Evolutionary conservation across 1,139 yeast genomes (phyloP), one percentile per base, ranked within the genome.

Genomic region (Spathaspora sp.): DNA sequence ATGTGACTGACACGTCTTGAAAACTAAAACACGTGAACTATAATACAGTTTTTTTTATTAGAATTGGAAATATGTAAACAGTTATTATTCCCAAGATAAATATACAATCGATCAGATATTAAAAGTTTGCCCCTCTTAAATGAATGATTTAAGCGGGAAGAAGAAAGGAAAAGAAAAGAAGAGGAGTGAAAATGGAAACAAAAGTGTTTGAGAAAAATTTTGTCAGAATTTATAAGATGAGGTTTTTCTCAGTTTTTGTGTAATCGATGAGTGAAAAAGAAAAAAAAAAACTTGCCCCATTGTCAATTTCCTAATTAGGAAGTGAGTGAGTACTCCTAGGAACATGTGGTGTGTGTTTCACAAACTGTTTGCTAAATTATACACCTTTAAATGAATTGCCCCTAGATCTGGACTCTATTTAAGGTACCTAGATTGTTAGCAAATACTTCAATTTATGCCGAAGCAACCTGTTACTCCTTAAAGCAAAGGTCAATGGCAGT

Each of bases 131-230:
- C 78, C 79, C 79, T 70, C 77, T 68, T 72, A 72, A 72, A 68
- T 62, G 61, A 54, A 34, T 55, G 58, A 65, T 68, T 72, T 73
- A 72, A 73, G 78, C 77, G 79, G 79, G 78, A 72, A 67, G 78
- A 68, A 65, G 57, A 57, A 57, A 52, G 34, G 31, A 45, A 47
- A 42, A 33, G 38, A 41, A 39, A 42, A 46, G 38, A 20, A 20
- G 23, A 20, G n/a, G 23, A 20, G 23, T 20, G 43, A 42, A 42
- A 41, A 40, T 34, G 38, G 37, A 44, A 31, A 42, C 34, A 29
- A 20, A 41, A 29, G 18, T 13, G 34, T 18, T 7, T 34, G 56
- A 41, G 49, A 44, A 45, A 47, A 44, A 42, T 50, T 47, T 49
- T 44, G 39, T 33, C 25, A 9, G 36, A 39, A 24, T 16, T n/a